Evolutionary conservation across 1,139 yeast genomes (phyloP), one percentile per base, ranked within the genome.

Genomic region (Ashbya aceris): DNA sequence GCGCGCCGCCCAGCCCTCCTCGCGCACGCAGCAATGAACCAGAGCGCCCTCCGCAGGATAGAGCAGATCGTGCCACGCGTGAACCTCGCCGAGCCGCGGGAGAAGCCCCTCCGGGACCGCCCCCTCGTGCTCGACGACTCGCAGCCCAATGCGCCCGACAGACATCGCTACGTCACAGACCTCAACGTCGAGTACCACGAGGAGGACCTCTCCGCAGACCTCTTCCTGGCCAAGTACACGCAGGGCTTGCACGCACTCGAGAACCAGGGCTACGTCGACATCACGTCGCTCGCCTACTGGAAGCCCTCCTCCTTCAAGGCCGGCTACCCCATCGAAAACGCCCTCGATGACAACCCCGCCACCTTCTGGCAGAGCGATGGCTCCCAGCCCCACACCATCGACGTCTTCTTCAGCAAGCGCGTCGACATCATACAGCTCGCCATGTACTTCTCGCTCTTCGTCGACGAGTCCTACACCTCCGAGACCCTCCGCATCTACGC

Each of bases 321-420:
- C 14, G 94, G 91, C 0, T 78, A 70, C 52, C 94, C 93, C 0
- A 70, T 86, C 9, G 66, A 66, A 17, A 82, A 81, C 51, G 68
- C 91, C 8, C 67, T 93, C 29, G 86, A 83, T 42, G 93, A 85
- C 54, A 74, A 79, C 12, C 83, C 94, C 0, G 71, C 73, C 33
- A 67, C 80, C 2, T 89, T 71, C 60, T 93, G 99, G 99, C 98
- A 93, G 60, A 83, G 95, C 40, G 98, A 93, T 60, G 98, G 97
- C 28, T 72, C 76, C n/a, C 87, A 82, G 52, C 98, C 98, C 0
- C 98, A 93, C 63, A 69, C 70, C 27, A 69, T 91, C 10, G 84
- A 85, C 40, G 74, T 87, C 2, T 93, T 79, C 55, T 93, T 93
- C 59, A 73, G 91, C 33, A 87, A 84, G 56, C 71, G 77, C 42